Percentiles rank a stretch among this genome's conserved stretches.
Evolutionary conservation across 306 rosid genomes (phyloP).

Genomic region (Rubus idaeus): DNA sequence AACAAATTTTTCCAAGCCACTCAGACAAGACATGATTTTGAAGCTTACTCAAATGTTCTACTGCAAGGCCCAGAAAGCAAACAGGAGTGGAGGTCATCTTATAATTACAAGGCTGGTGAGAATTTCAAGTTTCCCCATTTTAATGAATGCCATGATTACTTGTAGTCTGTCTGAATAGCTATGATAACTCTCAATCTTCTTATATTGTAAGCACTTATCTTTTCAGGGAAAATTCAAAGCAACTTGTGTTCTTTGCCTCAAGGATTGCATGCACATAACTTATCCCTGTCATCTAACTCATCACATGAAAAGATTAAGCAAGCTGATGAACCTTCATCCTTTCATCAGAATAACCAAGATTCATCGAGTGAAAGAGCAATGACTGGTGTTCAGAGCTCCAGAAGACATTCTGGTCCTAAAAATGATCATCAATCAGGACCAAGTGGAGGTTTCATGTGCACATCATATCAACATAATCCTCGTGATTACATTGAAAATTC

Average conservation of each 20-base stretch:
- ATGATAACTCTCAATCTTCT: slow-evolving; percentile 5
- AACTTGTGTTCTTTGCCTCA: slow-evolving; percentile 26
- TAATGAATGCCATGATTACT: background rate
- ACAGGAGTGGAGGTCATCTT: slow-evolving; percentile 18
- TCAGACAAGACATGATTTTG: slow-evolving; percentile 18
- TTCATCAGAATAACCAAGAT: slow-evolving; percentile 33
- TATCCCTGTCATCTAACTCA: slow-evolving; percentile 15
- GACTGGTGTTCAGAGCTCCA: slow-evolving; percentile 17
- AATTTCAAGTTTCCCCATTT: slow-evolving; percentile 12
- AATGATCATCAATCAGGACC: slow-evolving; percentile 31
- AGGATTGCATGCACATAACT: slow-evolving; percentile 19
- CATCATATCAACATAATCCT: slow-evolving; percentile 24
- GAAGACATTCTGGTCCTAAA: slow-evolving; percentile 22
- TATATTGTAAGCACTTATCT: slow-evolving; percentile 5
- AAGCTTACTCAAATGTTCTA: slow-evolving; percentile 16
- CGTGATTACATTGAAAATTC: slow-evolving; percentile 27
- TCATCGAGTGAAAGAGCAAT: slow-evolving; percentile 27
- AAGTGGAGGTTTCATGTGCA: slow-evolving; percentile 24
- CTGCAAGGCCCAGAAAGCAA: slow-evolving; percentile 26
- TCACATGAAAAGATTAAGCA: slow-evolving; percentile 29
- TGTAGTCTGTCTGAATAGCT: background rate
- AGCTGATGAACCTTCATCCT: slow-evolving; percentile 25
- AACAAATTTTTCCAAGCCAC: slow-evolving; percentile 22
- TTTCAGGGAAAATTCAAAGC: slow-evolving; percentile 36
- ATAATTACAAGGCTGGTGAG: slow-evolving; percentile 37